Evolutionary conservation across 2,329 filamentous ascomycete genomes (phyloP).

Genomic region (Plectosphaerella cucumerina): DNA sequence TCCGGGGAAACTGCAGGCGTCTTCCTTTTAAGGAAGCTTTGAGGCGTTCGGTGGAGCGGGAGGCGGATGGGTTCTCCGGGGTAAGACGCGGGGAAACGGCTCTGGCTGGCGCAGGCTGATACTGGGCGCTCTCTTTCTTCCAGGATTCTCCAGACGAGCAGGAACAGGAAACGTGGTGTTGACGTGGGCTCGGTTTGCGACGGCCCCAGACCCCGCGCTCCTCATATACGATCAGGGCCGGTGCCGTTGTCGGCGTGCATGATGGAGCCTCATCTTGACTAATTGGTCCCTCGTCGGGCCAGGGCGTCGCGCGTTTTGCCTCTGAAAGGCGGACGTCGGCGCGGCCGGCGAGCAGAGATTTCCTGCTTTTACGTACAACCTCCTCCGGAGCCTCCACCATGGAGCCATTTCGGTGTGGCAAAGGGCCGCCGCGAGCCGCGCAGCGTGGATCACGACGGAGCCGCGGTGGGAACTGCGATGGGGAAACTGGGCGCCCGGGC

Average conservation of each 20-base stretch:
- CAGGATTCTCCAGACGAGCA: not conserved
- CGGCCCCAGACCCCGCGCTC: not conserved
- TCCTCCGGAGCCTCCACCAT: not conserved
- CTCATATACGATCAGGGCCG: not conserved
- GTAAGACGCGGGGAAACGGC: not conserved
- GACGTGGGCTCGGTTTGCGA: not conserved
- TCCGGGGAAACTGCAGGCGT: not conserved
- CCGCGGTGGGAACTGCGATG: too few relatives aligned
- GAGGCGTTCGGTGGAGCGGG: not conserved
- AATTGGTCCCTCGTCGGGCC: not conserved
- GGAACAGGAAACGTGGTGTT: not conserved
- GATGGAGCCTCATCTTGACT: not conserved
- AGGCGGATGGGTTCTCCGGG: not conserved
- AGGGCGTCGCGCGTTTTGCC: not conserved
- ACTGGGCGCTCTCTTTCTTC: not conserved
- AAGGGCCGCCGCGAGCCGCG: too few relatives aligned
- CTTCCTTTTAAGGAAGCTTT: not conserved
- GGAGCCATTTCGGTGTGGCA: not conserved
- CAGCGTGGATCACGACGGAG: too few relatives aligned
- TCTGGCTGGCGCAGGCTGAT: too few relatives aligned
- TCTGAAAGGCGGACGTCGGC: not conserved
- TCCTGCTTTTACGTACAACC: not conserved
- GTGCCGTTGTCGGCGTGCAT: not conserved
- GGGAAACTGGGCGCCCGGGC: too few relatives aligned
- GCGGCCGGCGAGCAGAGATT: not conserved